These are phyloP conservation scores for Fraxinus angustifolia DNA, from an alignment of 305 asterid genomes.

Conservation along the genomic window DNA sequence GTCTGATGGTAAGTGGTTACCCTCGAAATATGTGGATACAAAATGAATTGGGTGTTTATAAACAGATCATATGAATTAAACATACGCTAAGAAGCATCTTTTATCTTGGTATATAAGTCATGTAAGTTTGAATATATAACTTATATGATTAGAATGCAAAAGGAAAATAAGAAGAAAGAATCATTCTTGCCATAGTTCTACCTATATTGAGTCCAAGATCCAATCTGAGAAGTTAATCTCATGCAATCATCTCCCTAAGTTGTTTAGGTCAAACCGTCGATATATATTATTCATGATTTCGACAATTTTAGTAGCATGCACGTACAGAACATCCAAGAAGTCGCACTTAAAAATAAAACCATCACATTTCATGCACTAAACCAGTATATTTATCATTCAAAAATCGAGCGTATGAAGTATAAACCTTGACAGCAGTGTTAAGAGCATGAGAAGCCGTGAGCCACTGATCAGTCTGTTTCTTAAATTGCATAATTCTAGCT, in stretches of 20 bases:
- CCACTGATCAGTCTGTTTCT: conserved; percentile 89
- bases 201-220: background rate
- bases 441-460: conserved; percentile 72
- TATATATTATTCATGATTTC: background rate
- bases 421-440: conserved; percentile 81
- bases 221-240: conserved; percentile 7
- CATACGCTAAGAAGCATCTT: background rate
- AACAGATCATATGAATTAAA: background rate
- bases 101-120: background rate
- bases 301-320: background rate
- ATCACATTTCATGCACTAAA: background rate
- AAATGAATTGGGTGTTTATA: background rate
- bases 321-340: background rate
- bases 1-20: background rate
- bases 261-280: background rate
- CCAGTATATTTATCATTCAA: background rate
- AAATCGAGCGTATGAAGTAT: background rate
- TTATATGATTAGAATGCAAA: background rate
- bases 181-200: background rate
- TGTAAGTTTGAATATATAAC: background rate
- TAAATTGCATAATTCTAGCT: conserved; percentile 53
- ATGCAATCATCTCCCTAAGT: background rate
- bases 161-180: background rate
- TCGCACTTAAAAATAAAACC: background rate
- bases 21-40: background rate